Evolutionary conservation across 106 monocot genomes (phyloP).

Genomic region (Acorus calamus): DNA sequence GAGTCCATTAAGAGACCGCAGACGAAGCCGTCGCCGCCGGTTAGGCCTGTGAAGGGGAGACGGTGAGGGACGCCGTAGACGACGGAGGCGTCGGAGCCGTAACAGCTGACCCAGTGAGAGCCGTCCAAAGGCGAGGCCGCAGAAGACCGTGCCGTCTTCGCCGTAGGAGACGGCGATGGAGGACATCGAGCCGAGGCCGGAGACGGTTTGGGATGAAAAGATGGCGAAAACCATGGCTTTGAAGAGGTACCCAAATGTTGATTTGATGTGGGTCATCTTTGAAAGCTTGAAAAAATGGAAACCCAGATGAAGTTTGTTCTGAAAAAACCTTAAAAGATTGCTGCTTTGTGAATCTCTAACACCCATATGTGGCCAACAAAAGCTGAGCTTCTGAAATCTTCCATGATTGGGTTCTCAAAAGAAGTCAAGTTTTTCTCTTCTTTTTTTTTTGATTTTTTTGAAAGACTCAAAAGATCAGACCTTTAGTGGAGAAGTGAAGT

Average conservation of each 20-base stretch:
- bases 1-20: slow-evolving; percentile 76
- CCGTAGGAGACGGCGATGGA: slow-evolving; percentile 96
- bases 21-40: slow-evolving; percentile 86
- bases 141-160: slow-evolving; percentile 82
- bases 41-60: slow-evolving; percentile 59
- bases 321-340: no score
- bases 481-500: no score
- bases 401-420: no score
- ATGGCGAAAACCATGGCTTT: slow-evolving; percentile 23
- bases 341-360: no score
- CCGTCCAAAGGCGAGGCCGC: slow-evolving; percentile 62
- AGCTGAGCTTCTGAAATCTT: no score
- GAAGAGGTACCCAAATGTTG: slow-evolving; percentile 4
- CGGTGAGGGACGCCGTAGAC: slow-evolving; percentile 75
- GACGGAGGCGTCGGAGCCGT: slow-evolving; percentile 87
- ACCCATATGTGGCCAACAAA: no score
- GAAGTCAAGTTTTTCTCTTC: no score
- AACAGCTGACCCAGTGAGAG: slow-evolving; percentile 63
- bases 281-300: no score
- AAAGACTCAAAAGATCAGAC: no score
- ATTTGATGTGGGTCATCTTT: background rate
- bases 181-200: slow-evolving; percentile 90
- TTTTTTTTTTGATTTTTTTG: no score
- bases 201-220: slow-evolving; percentile 6
- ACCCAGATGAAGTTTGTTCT: background rate